Percentiles rank a stretch among this genome's conserved stretches.
These are phyloP conservation scores for Talaromyces sp. DNA, from an alignment of 2,329 filamentous ascomycete genomes.

Conservation along the genomic window DNA sequence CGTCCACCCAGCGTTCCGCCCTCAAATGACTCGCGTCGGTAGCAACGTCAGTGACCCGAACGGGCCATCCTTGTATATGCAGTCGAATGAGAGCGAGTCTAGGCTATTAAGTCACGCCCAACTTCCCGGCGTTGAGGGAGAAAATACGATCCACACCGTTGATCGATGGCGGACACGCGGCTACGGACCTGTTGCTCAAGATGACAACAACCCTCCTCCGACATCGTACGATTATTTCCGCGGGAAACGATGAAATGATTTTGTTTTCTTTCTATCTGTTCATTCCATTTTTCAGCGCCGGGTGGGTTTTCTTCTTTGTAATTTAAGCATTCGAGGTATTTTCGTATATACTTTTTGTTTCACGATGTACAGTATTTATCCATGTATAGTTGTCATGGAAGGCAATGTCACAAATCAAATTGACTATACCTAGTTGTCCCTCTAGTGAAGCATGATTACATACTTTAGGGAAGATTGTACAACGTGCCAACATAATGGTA, in stretches of 20 bases:
- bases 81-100: constrained; percentile 40
- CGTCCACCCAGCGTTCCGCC: constrained; percentile 36
- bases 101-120: constrained; percentile 38
- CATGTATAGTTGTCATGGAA: not conserved
- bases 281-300: not conserved
- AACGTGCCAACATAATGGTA: too few relatives aligned
- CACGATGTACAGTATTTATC: not conserved
- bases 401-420: not conserved
- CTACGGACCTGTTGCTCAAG: constrained; percentile 37
- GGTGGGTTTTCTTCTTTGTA: not conserved
- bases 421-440: not conserved
- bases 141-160: constrained; percentile 24
- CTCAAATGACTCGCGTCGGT: constrained; percentile 24
- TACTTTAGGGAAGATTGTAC: too few relatives aligned
- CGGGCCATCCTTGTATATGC: constrained; percentile 29
- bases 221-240: constrained; percentile 38
- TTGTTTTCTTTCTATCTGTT: not conserved
- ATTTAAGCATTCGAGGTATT: not conserved
- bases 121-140: constrained; percentile 21
- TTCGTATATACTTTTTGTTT: not conserved
- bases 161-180: constrained; percentile 36
- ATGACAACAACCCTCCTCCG: constrained; percentile 27
- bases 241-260: constrained; percentile 17
- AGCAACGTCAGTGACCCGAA: constrained; percentile 20
- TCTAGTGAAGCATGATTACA: too few relatives aligned